Evolutionary conservation across 768 basidiomycete genomes (phyloP).

Genomic region (Erythrobasidium yunnanense): DNA sequence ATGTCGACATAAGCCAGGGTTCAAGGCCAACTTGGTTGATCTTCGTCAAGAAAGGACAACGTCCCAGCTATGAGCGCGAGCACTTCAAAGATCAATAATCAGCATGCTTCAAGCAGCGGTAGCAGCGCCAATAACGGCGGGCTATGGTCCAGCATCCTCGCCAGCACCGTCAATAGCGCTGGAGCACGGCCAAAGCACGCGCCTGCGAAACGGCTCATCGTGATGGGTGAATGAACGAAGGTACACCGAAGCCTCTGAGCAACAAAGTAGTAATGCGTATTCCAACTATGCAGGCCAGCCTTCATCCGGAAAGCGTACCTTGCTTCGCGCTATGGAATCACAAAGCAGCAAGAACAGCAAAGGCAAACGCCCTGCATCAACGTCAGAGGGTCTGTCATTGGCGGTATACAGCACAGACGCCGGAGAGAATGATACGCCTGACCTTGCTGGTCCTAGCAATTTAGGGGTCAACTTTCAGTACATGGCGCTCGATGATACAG

Average conservation of each 20-base stretch:
- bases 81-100: not conserved
- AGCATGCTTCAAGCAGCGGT: not conserved
- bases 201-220: not conserved
- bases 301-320: not conserved
- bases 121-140: not conserved
- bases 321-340: not conserved
- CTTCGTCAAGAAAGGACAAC: too few relatives aligned
- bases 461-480: constrained; percentile 18
- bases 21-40: too few relatives aligned
- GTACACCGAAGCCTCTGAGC: too few relatives aligned
- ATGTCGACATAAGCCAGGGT: too few relatives aligned
- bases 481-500: constrained; percentile 10
- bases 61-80: not conserved
- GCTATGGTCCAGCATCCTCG: constrained; percentile 16
- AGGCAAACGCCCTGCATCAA: not conserved
- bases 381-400: not conserved
- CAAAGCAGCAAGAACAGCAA: not conserved
- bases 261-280: too few relatives aligned
- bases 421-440: not conserved
- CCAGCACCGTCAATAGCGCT: not conserved
- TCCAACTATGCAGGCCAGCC: not conserved
- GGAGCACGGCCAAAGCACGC: not conserved
- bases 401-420: too few relatives aligned
- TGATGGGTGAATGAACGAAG: not conserved
- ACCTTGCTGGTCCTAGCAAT: too few relatives aligned